Evolutionary conservation across 345 rosid genomes (phyloP).

Genomic region (Zanthoxylum bungeanum): DNA sequence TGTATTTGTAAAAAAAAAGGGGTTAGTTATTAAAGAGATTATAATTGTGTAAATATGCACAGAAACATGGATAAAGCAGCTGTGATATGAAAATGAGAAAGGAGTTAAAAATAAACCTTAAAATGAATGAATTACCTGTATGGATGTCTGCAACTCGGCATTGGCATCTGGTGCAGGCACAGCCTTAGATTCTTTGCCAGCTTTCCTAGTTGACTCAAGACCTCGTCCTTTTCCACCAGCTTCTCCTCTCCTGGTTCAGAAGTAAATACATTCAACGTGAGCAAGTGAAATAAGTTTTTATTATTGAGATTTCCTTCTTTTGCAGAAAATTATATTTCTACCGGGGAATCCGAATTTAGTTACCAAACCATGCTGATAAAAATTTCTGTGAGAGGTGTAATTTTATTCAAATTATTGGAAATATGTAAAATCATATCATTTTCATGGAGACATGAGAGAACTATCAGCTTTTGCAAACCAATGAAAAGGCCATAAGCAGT

Average conservation of each 20-base stretch:
- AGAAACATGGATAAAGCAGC: slow-evolving; percentile 3
- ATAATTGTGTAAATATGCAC: background rate
- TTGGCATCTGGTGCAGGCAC: slow-evolving; percentile 42
- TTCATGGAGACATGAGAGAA: background rate
- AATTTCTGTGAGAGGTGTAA: background rate
- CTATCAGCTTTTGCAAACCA: background rate
- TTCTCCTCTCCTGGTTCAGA: slow-evolving; percentile 32
- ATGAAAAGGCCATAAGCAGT: background rate
- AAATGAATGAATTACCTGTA: slow-evolving; percentile 25
- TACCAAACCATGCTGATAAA: background rate
- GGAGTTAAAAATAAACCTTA: background rate
- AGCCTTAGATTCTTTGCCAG: slow-evolving; percentile 34
- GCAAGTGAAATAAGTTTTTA: background rate
- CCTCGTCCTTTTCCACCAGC: slow-evolving; percentile 31
- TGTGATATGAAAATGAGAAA: background rate
- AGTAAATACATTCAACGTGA: background rate
- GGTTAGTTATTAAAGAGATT: background rate
- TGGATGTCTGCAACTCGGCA: slow-evolving; percentile 36
- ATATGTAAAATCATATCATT: background rate
- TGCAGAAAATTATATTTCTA: background rate
- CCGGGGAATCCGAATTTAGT: background rate
- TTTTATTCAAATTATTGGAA: background rate
- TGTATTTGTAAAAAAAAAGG: slow-evolving; percentile 21
- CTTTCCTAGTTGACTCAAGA: slow-evolving; percentile 26
- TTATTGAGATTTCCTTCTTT: no score